phyloP scores from a whole-genome alignment of 1,284 basidiomycete genomes.

The Irpex rosettiformis region DNA sequence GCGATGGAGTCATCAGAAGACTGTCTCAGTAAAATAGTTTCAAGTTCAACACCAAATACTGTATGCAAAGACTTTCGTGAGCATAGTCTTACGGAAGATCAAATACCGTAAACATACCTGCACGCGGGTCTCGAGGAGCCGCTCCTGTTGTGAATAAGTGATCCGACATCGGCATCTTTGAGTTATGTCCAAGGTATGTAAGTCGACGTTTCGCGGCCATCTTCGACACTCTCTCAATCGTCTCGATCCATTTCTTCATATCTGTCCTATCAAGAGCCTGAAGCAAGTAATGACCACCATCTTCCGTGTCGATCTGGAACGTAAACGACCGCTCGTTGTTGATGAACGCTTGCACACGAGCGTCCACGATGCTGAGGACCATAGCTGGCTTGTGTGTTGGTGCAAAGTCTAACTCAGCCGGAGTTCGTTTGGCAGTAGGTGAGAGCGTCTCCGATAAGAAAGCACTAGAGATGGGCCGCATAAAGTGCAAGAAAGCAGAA shows the following conservation, averaged over 20 bases:
- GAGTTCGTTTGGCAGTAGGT: conserved; percentile 48
- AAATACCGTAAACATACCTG: conserved; percentile 44
- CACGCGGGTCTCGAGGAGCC: conserved; percentile 51
- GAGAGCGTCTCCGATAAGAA: conserved; percentile 60
- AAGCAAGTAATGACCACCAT: conserved; percentile 77
- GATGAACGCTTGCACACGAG: conserved; percentile 62
- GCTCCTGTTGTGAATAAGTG: conserved; percentile 53
- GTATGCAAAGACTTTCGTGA: background rate
- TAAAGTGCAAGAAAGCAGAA: conserved; percentile 73
- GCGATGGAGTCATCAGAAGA: conserved; percentile 42
- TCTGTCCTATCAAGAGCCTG: conserved; percentile 68
- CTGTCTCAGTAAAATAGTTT: conserved; percentile 66
- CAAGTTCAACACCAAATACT: conserved; percentile 79
- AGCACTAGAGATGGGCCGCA: conserved; percentile 83
- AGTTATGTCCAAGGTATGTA: conserved; percentile 73
- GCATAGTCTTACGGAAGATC: background rate
- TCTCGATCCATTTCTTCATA: conserved; percentile 72
- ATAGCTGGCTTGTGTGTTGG: conserved; percentile 68
- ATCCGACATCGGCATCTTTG: conserved; percentile 66
- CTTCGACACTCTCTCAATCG: conserved; percentile 65
- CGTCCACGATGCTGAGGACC: conserved; percentile 70
- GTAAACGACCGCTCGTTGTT: conserved; percentile 78
- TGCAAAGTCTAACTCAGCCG: conserved; percentile 70
- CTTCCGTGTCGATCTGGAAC: conserved; percentile 80
- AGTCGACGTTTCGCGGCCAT: conserved; percentile 72